Evolutionary conservation across 768 basidiomycete genomes (phyloP).

Genomic region (Phlebiopsis gigantea): DNA sequence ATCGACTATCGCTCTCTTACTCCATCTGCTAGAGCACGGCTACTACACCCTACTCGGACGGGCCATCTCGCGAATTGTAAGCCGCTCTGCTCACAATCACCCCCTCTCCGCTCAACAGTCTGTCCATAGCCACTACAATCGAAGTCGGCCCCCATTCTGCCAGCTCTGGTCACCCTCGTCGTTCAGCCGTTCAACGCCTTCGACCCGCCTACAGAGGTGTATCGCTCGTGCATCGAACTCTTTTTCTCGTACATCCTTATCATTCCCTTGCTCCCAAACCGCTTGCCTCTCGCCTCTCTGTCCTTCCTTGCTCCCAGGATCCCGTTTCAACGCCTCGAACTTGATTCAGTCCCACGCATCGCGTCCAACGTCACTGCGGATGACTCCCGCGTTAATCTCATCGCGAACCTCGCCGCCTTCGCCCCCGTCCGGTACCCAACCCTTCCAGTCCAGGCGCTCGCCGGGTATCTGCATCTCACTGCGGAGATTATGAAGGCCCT

Average conservation of each 20-base stretch:
- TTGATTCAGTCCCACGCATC: conserved; percentile 21
- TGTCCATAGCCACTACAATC: conserved; percentile 46
- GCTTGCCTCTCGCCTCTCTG: conserved; percentile 56
- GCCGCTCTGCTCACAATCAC: neutral
- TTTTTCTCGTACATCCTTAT: conserved; percentile 57
- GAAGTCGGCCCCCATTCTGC: conserved; percentile 49
- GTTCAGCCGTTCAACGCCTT: conserved; percentile 35
- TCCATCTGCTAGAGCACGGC: conserved; percentile 42
- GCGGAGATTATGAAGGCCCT: conserved; percentile 45
- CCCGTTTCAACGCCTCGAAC: conserved; percentile 42
- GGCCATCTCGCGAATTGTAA: conserved; percentile 46
- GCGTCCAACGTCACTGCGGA: conserved; percentile 6
- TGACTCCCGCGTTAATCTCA: conserved; percentile 48
- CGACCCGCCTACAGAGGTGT: conserved; percentile 27
- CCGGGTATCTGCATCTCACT: conserved; percentile 50
- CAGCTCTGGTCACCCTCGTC: conserved; percentile 41
- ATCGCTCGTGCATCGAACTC: conserved; percentile 30
- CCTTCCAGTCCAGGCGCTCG: conserved; percentile 40
- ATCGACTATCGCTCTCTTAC: conserved; percentile 27
- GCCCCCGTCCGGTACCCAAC: conserved; percentile 53
- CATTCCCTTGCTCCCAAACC: conserved; percentile 75
- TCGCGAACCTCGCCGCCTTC: conserved; percentile 70
- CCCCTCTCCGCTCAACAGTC: neutral
- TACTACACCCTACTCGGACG: conserved; percentile 39
- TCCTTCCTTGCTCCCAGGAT: conserved; percentile 60